Percentiles rank a stretch among this genome's conserved stretches.
Evolutionary conservation across 2,329 filamentous ascomycete genomes (phyloP).

Genomic region (Lachnum nothofagi): DNA sequence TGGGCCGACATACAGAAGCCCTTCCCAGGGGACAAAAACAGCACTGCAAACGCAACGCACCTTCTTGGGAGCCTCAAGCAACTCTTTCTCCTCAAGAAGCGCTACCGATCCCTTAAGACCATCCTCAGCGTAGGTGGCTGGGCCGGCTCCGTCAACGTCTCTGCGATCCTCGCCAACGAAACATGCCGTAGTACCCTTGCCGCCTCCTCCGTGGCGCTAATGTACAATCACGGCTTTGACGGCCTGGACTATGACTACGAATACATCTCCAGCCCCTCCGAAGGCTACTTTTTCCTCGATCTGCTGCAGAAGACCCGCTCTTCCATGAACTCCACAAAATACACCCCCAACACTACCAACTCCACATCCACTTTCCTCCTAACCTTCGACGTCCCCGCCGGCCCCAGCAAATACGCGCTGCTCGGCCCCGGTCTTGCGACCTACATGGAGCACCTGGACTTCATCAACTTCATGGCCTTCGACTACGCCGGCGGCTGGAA

Average conservation of each 20-base stretch:
- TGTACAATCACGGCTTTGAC: conserved; percentile 67
- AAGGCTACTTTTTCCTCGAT: conserved; percentile 32
- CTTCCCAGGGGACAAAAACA: no score
- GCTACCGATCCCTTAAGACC: conserved; percentile 70
- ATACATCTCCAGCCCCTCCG: conserved; percentile 21
- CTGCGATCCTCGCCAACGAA: conserved; percentile 58
- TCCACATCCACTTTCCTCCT: conserved; percentile 48
- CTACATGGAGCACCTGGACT: conserved; percentile 49
- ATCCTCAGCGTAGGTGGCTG: conserved; percentile 80
- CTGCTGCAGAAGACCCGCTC: conserved; percentile 29
- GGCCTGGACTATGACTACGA: conserved; percentile 39
- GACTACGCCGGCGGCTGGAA: conserved; percentile 68
- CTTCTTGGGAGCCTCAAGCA: conserved; percentile 54
- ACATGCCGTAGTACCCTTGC: conserved; percentile 64
- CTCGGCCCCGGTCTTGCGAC: conserved; percentile 43
- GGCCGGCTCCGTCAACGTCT: conserved; percentile 76
- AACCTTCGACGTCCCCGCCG: conserved; percentile 49
- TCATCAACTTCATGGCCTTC: conserved; percentile 65
- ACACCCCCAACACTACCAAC: conserved; percentile 42
- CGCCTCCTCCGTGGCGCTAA: conserved; percentile 58
- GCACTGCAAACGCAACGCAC: no score
- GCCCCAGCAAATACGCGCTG: conserved; percentile 44
- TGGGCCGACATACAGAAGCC: no score
- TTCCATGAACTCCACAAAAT: conserved; percentile 48
- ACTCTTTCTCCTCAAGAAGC: conserved; percentile 70